A percentile compares a stretch with the other conserved stretches of the same genome.
These are phyloP conservation scores for Ustilago hordei DNA, from an alignment of 1,284 basidiomycete species.

Conservation along the genomic window DNA sequence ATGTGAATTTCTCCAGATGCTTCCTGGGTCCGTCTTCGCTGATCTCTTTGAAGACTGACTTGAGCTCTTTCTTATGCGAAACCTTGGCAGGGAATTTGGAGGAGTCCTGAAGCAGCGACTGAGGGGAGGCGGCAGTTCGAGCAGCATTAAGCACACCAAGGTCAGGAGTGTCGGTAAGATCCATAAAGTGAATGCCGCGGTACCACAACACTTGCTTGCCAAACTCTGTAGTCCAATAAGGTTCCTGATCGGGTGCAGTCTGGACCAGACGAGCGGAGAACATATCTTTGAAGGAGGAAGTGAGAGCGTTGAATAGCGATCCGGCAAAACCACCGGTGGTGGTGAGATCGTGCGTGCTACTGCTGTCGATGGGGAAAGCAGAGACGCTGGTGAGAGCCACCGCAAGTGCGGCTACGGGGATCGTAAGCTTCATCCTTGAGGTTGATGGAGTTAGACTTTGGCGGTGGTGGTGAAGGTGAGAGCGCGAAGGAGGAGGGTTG, in stretches of 20 bases:
- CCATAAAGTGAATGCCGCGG: constrained; percentile 56
- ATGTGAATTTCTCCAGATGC: constrained; percentile 72
- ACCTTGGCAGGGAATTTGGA: constrained; percentile 47
- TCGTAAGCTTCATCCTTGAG: constrained; percentile 36
- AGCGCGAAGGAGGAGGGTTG: not conserved
- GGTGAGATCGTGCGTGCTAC: constrained; percentile 12
- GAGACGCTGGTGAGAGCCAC: constrained; percentile 21
- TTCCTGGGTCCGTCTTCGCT: constrained; percentile 49
- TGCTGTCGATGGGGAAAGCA: constrained; percentile 20
- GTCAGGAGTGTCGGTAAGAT: constrained; percentile 54
- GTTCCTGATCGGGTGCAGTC: constrained; percentile 27
- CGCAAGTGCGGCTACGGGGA: constrained; percentile 23
- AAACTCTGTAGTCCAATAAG: constrained; percentile 64
- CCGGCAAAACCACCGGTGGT: constrained; percentile 27
- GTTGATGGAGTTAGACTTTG: not conserved
- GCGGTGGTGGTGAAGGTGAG: constrained; percentile 8
- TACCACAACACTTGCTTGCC: constrained; percentile 56
- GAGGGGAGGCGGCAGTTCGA: not conserved
- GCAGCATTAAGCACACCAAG: constrained; percentile 37
- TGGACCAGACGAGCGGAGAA: constrained; percentile 43
- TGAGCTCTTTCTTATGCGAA: constrained; percentile 38
- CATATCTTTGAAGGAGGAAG: constrained; percentile 19
- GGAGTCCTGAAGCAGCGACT: not conserved
- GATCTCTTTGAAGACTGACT: constrained; percentile 48
- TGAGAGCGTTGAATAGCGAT: constrained; percentile 21